Evolutionary conservation across 2,329 filamentous ascomycete species (phyloP).

Genomic region (Gnomoniopsis sp.): DNA sequence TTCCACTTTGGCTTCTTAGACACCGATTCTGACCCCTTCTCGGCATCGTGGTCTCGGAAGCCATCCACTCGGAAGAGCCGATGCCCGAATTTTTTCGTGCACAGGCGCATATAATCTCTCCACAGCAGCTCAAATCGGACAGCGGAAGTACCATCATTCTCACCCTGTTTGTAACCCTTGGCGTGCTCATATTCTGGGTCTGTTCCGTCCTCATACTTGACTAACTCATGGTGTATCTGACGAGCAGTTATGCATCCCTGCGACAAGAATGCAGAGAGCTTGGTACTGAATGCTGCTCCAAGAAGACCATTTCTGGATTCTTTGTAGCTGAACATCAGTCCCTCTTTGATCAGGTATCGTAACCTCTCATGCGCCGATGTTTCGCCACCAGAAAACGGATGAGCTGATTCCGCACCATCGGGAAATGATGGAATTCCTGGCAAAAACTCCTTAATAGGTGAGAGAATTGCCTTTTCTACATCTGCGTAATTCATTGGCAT

Average conservation of each 20-base stretch:
- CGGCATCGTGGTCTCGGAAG: conserved; percentile 50
- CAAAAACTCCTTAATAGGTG: conserved; percentile 54
- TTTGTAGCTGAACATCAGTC: conserved; percentile 63
- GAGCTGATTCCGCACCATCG: conserved; percentile 50
- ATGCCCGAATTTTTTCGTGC: conserved; percentile 64
- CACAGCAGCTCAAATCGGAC: conserved; percentile 73
- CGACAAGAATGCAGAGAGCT: conserved; percentile 70
- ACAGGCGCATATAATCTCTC: conserved; percentile 80
- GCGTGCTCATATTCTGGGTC: conserved; percentile 36
- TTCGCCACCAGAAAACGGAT: conserved; percentile 69
- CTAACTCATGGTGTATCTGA: conserved; percentile 65
- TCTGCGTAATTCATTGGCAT: conserved; percentile 55
- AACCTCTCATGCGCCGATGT: conserved; percentile 56
- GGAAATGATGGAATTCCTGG: conserved; percentile 51
- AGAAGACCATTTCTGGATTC: conserved; percentile 69
- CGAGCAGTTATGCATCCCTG: conserved; percentile 71
- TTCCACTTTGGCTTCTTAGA: conserved; percentile 43
- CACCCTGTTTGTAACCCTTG: conserved; percentile 62
- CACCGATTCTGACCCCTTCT: conserved; percentile 37
- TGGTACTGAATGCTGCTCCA: conserved; percentile 70
- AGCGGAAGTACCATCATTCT: conserved; percentile 67
- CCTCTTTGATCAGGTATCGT: conserved; percentile 56
- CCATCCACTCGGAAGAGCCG: conserved; percentile 64
- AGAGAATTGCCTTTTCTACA: conserved; percentile 51
- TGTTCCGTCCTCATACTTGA: conserved; percentile 66